phyloP scores from a whole-genome alignment of 1,284 basidiomycete species.

The Cystobasidiaceae sp. region DNA sequence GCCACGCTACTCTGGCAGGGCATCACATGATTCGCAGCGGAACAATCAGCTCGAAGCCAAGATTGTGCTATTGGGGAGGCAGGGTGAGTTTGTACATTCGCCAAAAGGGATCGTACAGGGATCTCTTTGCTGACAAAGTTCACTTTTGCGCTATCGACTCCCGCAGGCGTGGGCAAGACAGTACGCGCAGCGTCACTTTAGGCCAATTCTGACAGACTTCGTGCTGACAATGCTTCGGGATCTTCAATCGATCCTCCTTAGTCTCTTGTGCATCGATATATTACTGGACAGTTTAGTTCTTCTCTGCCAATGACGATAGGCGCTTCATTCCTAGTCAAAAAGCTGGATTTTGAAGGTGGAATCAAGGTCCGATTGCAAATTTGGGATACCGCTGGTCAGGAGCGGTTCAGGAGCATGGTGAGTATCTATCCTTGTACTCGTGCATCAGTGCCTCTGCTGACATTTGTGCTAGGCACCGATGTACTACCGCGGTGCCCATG shows the following conservation, averaged over 20 bases:
- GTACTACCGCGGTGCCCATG: constrained; percentile 98
- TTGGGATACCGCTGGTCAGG: constrained; percentile 98
- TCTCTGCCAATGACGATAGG: constrained; percentile 84
- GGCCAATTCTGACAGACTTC: background rate
- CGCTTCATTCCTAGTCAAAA: constrained; percentile 91
- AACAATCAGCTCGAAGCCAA: constrained; percentile 68
- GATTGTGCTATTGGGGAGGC: constrained; percentile 94
- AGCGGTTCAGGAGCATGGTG: constrained; percentile 89
- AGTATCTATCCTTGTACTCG: constrained; percentile 41
- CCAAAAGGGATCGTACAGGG: constrained; percentile 1
- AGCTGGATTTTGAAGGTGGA: constrained; percentile 72
- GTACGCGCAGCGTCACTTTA: constrained; percentile 15
- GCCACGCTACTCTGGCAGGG: constrained; percentile 4
- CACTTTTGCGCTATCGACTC: background rate
- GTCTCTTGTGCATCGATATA: constrained; percentile 85
- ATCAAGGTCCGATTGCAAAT: constrained; percentile 70
- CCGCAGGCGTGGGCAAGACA: constrained; percentile 32
- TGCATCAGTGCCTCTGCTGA: background rate
- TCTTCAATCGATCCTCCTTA: constrained; percentile 67
- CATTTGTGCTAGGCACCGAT: constrained; percentile 69
- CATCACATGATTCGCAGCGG: constrained; percentile 10
- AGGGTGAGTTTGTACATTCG: constrained; percentile 59
- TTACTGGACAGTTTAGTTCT: constrained; percentile 80
- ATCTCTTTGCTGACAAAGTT: background rate
- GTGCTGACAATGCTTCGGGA: constrained; percentile 55